Evolutionary conservation across 2,329 filamentous ascomycete genomes (phyloP).

Genomic region (Sclerotinia sclerotiorum): DNA sequence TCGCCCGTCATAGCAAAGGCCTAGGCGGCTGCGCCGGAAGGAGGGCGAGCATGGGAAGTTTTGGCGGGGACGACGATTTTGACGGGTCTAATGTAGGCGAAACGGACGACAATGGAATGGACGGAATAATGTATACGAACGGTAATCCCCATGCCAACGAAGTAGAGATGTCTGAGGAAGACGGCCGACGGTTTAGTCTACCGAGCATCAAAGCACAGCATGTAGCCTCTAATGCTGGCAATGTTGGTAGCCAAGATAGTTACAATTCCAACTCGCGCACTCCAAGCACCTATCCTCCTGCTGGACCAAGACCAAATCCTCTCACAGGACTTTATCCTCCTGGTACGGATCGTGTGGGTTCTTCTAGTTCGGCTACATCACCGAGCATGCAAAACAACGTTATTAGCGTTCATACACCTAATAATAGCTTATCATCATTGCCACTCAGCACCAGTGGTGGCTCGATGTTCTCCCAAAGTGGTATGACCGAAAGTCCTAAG

Average conservation of each 20-base stretch:
- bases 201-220: constrained; percentile 75
- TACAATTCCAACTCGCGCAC: constrained; percentile 62
- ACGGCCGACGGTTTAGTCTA: constrained; percentile 65
- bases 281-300: constrained; percentile 74
- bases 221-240: constrained; percentile 50
- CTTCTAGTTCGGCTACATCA: constrained; percentile 55
- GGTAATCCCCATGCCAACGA: constrained; percentile 55
- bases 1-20: constrained; percentile 93
- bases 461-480: constrained; percentile 65
- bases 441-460: constrained; percentile 47
- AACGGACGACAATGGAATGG: constrained; percentile 57
- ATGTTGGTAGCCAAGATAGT: constrained; percentile 38
- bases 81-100: constrained; percentile 54
- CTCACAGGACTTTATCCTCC: constrained; percentile 60
- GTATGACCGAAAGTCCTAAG: constrained; percentile 84
- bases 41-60: constrained; percentile 80
- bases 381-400: constrained; percentile 46
- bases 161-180: constrained; percentile 59
- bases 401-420: constrained; percentile 48
- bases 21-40: constrained; percentile 93
- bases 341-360: constrained; percentile 52
- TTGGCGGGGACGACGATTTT: constrained; percentile 74
- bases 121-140: constrained; percentile 52
- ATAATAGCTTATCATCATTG: constrained; percentile 51
- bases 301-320: constrained; percentile 53